These are phyloP conservation scores for Cadophora sp. DNA, from an alignment of 2,329 filamentous ascomycete species.

Conservation along the genomic window DNA sequence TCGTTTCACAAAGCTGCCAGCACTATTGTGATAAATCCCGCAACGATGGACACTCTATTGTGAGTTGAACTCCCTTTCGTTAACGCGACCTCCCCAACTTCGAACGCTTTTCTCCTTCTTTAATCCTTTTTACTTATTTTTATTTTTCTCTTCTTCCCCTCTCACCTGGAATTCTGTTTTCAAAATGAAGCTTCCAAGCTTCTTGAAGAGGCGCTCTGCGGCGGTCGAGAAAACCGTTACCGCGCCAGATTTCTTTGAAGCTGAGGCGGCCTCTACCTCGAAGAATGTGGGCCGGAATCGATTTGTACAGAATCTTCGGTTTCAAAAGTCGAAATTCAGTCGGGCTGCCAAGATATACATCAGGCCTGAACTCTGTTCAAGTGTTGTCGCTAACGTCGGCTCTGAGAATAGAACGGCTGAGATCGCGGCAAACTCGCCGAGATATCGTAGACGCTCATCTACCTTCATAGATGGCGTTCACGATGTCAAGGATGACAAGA, in stretches of 20 bases:
- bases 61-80: constrained; percentile 43
- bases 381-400: constrained; percentile 7
- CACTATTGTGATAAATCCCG: neutral
- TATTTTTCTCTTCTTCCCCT: neutral
- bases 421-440: constrained; percentile 87
- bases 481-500: constrained; percentile 80
- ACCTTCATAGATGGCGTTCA: constrained; percentile 98
- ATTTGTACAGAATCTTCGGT: neutral
- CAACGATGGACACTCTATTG: constrained; percentile 56
- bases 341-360: neutral
- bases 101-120: neutral
- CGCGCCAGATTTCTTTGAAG: constrained; percentile 2
- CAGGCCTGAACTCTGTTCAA: neutral
- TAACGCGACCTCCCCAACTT: neutral
- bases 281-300: neutral
- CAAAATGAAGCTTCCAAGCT: neutral
- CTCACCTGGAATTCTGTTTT: neutral
- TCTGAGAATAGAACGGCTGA: constrained; percentile 69
- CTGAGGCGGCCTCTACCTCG: neutral
- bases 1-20: neutral
- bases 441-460: constrained; percentile 90
- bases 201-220: constrained; percentile 1
- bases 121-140: too few relatives aligned
- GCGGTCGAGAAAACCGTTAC: neutral
- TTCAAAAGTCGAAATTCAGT: neutral